These are phyloP conservation scores for Saccharomyces kudriavzevii DNA, from an alignment of 805 yeast species.

Conservation along the genomic window DNA sequence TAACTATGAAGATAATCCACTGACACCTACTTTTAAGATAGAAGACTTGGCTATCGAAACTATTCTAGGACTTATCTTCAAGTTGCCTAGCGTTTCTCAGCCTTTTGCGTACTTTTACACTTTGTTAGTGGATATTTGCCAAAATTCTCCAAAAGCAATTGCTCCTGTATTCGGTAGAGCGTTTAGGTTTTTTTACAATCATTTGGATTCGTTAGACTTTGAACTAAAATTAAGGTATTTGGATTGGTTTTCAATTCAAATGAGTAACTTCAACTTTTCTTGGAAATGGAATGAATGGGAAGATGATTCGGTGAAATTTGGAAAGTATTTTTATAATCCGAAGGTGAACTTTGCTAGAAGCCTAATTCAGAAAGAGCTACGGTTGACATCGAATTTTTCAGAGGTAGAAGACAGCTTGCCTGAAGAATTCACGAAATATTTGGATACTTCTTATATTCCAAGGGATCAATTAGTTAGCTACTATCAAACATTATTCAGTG, in stretches of 20 bases:
- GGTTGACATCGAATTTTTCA: constrained; percentile 61
- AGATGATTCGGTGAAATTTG: constrained; percentile 41
- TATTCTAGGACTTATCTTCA: constrained; percentile 67
- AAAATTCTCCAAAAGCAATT: constrained; percentile 68
- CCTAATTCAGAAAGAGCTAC: constrained; percentile 72
- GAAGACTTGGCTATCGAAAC: constrained; percentile 86
- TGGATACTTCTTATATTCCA: constrained; percentile 37
- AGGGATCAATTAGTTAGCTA: constrained; percentile 31
- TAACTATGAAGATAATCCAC: constrained; percentile 34
- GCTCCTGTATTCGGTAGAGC: constrained; percentile 96
- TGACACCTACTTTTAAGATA: constrained; percentile 71
- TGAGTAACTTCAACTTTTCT: constrained; percentile 86
- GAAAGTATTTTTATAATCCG: constrained; percentile 54
- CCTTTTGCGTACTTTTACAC: constrained; percentile 75
- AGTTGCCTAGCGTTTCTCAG: constrained; percentile 59
- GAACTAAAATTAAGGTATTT: constrained; percentile 65
- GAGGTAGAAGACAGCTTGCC: constrained; percentile 69
- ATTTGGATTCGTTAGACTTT: constrained; percentile 60
- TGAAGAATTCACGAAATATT: constrained; percentile 42
- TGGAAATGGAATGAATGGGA: constrained; percentile 99
- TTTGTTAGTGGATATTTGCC: constrained; percentile 78
- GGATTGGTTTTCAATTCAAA: constrained; percentile 89
- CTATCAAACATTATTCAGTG: constrained; percentile 29
- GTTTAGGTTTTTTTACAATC: constrained; percentile 67
- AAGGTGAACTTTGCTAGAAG: constrained; percentile 65